Conservation (phyloP, 495 filamentous ascomycete genomes). For the Chaetomium cochliodes region DNA sequence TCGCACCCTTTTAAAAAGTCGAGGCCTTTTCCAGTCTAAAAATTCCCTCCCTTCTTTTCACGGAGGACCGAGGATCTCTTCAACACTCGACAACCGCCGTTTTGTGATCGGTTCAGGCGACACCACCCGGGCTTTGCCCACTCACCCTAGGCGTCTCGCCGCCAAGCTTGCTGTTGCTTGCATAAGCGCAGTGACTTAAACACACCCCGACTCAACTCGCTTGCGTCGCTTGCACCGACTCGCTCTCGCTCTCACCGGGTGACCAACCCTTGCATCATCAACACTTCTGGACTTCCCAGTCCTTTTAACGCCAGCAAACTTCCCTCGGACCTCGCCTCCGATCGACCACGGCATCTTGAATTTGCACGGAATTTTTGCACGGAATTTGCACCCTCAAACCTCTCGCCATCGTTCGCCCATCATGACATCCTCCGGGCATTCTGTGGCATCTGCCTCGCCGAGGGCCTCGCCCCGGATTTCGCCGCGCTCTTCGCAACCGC, state of each 20-base stretch:
- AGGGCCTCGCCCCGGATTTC: conserved; percentile 29
- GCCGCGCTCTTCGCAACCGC: conserved; percentile 45
- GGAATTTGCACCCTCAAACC: not conserved
- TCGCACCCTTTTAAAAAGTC: conserved; percentile 12
- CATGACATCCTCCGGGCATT: conserved; percentile 31
- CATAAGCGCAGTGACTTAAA: conserved; percentile 37
- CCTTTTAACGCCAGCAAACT: not conserved
- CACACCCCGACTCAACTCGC: conserved; percentile 14
- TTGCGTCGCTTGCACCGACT: conserved; percentile 22
- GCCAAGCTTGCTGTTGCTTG: conserved; percentile 37
- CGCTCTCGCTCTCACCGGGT: not conserved
- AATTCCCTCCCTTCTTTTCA: conserved; percentile 14
- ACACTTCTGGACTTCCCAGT: not conserved
- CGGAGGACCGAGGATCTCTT: conserved; percentile 15
- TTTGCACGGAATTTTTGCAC: too few species aligned
- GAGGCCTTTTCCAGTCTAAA: conserved; percentile 13
- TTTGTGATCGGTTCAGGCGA: conserved; percentile 31
- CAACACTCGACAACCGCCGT: conserved; percentile 27
- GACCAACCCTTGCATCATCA: conserved; percentile 15
- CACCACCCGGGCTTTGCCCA: conserved; percentile 33
- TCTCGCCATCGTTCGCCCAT: not conserved
- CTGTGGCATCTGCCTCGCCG: conserved; percentile 38
- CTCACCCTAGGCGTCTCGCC: conserved; percentile 36
- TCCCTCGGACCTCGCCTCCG: not conserved
- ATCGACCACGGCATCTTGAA: not conserved